A percentile compares a stretch with the other conserved stretches of the same genome.
These are phyloP conservation scores for Solanum pennellii DNA, from an alignment of 257 asterid genomes.

Conservation along the genomic window DNA sequence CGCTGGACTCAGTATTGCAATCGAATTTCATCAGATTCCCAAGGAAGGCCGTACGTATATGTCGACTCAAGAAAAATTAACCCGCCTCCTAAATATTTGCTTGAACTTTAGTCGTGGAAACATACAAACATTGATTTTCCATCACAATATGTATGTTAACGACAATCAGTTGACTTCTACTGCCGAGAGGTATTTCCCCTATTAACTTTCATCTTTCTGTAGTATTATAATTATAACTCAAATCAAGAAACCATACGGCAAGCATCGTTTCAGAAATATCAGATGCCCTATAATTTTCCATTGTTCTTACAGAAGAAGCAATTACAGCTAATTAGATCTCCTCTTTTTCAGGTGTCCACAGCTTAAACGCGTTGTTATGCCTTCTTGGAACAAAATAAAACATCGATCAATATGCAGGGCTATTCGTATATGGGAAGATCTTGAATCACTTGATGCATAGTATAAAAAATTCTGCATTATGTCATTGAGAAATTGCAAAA, in stretches of 20 bases:
- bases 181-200: background rate
- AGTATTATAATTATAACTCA: background rate
- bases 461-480: background rate
- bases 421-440: background rate
- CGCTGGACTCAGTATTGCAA: conserved; percentile 28
- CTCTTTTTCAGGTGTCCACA: background rate
- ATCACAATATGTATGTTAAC: background rate
- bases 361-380: background rate
- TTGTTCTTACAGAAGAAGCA: background rate
- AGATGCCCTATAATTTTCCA: background rate
- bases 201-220: background rate
- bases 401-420: background rate
- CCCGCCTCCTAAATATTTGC: background rate
- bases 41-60: background rate
- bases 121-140: background rate
- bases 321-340: background rate
- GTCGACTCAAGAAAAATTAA: background rate
- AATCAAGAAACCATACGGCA: background rate
- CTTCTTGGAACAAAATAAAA: background rate
- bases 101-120: background rate
- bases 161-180: background rate
- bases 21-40: background rate
- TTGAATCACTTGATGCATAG: background rate
- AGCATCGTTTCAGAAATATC: background rate
- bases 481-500: background rate